Evolutionary conservation across 495 filamentous ascomycete species (phyloP).

Genomic region (Trichocladium uniseriatum): DNA sequence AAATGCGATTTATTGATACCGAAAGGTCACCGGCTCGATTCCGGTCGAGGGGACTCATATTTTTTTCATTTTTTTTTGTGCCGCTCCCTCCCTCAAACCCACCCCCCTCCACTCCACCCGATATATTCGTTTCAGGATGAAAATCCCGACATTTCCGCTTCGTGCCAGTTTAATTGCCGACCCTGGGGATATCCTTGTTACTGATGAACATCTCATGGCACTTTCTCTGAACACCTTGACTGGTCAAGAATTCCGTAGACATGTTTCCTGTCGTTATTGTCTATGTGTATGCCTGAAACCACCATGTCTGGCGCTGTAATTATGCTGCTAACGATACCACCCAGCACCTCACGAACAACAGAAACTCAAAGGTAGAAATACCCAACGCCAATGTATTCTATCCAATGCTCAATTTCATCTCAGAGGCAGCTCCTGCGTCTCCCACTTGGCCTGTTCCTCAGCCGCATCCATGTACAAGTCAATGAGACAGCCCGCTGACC

Average conservation of each 20-base stretch:
- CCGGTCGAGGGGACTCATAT: constrained; percentile 17
- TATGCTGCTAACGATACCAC: not conserved
- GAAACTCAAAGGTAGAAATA: not conserved
- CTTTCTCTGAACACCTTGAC: no score
- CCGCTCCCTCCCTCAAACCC: no score
- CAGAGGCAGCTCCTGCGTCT: constrained; percentile 17
- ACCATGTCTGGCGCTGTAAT: not conserved
- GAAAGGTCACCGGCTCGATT: constrained; percentile 23
- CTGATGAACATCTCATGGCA: no score
- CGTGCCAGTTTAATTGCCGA: no score
- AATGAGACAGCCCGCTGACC: constrained; percentile 88
- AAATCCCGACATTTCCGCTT: no score
- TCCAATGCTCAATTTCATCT: constrained; percentile 3
- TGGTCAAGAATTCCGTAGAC: no score
- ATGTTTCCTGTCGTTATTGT: no score
- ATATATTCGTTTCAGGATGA: no score
- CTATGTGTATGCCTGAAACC: not conserved
- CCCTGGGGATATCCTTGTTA: no score
- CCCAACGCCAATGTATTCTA: not conserved
- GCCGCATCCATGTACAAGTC: constrained; percentile 89
- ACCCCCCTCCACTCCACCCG: no score
- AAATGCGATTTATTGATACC: constrained; percentile 19
- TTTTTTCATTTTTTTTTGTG: no score
- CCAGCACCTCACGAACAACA: no score
- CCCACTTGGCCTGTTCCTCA: constrained; percentile 32